phyloP scores from a whole-genome alignment of 2,329 filamentous ascomycete species.

The Hymenoscyphus fraxineus region DNA sequence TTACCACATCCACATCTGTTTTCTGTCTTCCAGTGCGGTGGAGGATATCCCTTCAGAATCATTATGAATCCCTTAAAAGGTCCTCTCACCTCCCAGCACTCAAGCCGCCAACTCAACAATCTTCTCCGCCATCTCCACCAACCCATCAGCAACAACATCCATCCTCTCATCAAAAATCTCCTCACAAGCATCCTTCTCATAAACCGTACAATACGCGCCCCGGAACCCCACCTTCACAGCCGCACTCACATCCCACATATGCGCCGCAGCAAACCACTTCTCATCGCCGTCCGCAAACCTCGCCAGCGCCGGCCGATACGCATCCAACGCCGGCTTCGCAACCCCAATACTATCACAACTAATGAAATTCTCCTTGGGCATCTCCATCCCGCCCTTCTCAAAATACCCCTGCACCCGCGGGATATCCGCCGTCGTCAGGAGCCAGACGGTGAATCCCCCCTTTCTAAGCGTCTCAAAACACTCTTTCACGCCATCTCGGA shows the following conservation, averaged over 20 bases:
- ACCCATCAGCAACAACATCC: slow-evolving; percentile 46
- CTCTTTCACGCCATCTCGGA: slow-evolving; percentile 41
- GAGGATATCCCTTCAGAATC: no score
- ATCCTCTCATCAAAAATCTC: slow-evolving; percentile 48
- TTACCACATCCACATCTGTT: no score
- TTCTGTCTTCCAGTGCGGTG: no score
- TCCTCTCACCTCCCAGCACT: background rate
- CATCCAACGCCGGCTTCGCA: slow-evolving; percentile 47
- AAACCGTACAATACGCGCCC: slow-evolving; percentile 50
- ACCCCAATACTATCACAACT: slow-evolving; percentile 47
- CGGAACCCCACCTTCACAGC: slow-evolving; percentile 48
- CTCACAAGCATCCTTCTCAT: slow-evolving; percentile 47
- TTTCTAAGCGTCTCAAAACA: slow-evolving; percentile 42
- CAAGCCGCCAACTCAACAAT: slow-evolving; percentile 35
- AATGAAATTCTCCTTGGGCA: slow-evolving; percentile 49
- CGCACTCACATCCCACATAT: slow-evolving; percentile 57
- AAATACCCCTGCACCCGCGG: slow-evolving; percentile 51
- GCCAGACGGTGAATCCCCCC: slow-evolving; percentile 50
- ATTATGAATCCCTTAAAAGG: no score
- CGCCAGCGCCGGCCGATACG: slow-evolving; percentile 44
- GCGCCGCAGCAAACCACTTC: slow-evolving; percentile 56
- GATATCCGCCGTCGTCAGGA: slow-evolving; percentile 49
- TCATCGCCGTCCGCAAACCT: slow-evolving; percentile 37
- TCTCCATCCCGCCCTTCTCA: slow-evolving; percentile 43
- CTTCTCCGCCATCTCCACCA: slow-evolving; percentile 46